Percentiles rank a stretch among this genome's conserved stretches.
phyloP scores from a whole-genome alignment of 805 yeast genomes.

The Clavispora fructus region DNA sequence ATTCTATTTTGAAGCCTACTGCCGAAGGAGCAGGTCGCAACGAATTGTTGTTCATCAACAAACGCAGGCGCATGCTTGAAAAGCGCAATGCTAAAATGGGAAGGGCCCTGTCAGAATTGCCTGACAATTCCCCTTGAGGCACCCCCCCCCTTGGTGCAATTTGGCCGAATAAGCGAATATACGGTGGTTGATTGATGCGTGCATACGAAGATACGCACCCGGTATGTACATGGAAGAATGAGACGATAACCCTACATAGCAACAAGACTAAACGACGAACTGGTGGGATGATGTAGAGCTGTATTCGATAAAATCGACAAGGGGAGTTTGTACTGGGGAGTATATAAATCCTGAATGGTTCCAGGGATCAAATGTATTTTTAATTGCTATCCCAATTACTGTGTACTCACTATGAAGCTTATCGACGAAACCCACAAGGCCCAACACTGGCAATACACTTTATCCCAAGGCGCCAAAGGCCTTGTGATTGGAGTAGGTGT shows the following conservation, averaged over 20 bases:
- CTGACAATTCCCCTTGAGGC: neutral
- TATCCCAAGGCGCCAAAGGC: constrained; percentile 61
- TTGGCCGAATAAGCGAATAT: neutral
- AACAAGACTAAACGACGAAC: neutral
- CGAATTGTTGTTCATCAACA: constrained; percentile 49
- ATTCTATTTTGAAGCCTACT: constrained; percentile 12
- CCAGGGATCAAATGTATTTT: neutral
- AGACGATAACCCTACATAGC: neutral
- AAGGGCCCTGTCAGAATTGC: neutral
- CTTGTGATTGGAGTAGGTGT: constrained; percentile 48
- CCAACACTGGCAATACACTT: constrained; percentile 57
- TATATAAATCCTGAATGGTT: neutral
- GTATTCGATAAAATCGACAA: neutral
- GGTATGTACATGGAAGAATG: neutral
- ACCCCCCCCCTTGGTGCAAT: neutral
- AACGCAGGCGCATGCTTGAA: constrained; percentile 33
- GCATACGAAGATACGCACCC: neutral
- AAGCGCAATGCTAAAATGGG: constrained; percentile 1
- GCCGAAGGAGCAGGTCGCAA: constrained; percentile 24
- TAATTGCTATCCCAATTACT: neutral
- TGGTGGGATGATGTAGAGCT: neutral
- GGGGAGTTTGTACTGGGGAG: neutral
- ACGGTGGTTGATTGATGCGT: neutral
- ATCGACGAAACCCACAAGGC: constrained; percentile 59
- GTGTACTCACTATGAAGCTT: constrained; percentile 51